A percentile compares a stretch with the other conserved stretches of the same genome.
These are phyloP conservation scores for Glomus cerebriforme DNA, from an alignment of 192 early-diverging fungal species.

Conservation along the genomic window DNA sequence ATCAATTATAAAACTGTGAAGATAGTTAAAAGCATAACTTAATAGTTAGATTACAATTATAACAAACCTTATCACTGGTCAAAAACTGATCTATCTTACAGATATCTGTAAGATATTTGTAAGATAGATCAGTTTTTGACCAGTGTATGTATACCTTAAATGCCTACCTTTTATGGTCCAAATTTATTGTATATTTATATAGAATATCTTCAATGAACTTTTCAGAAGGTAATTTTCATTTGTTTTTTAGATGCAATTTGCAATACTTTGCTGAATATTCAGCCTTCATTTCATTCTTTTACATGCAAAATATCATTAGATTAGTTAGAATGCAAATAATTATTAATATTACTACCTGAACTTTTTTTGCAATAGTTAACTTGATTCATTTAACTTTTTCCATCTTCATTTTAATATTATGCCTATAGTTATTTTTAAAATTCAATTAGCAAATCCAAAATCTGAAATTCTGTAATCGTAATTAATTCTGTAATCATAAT, in stretches of 20 bases:
- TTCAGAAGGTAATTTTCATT: not conserved
- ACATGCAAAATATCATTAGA: not conserved
- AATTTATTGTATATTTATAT: slow-evolving; percentile 15
- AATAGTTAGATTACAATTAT: not conserved
- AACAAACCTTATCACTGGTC: not conserved
- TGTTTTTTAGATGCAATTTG: not conserved
- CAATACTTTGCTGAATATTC: not conserved
- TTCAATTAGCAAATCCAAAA: too few relatives aligned
- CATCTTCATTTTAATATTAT: not conserved
- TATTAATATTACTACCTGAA: not conserved
- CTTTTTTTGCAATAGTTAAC: not conserved
- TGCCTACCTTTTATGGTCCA: not conserved
- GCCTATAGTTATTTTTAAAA: too few relatives aligned
- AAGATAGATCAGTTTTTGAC: too few relatives aligned
- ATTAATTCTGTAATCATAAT: too few relatives aligned
- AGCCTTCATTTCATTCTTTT: not conserved
- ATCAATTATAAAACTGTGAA: slow-evolving; percentile 7
- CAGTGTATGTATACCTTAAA: not conserved
- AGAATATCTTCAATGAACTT: slow-evolving; percentile 8
- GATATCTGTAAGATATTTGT: too few relatives aligned
- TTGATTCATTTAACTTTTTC: not conserved
- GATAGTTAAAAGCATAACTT: not conserved
- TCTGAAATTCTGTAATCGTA: too few relatives aligned
- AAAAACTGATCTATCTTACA: too few relatives aligned
- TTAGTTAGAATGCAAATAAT: not conserved